Percentiles rank a stretch among this genome's conserved stretches.
These are phyloP conservation scores for Pseudisothecium myosuroides DNA, from an alignment of 225 moss, liverwort and hornwort genomes.

Conservation along the genomic window DNA sequence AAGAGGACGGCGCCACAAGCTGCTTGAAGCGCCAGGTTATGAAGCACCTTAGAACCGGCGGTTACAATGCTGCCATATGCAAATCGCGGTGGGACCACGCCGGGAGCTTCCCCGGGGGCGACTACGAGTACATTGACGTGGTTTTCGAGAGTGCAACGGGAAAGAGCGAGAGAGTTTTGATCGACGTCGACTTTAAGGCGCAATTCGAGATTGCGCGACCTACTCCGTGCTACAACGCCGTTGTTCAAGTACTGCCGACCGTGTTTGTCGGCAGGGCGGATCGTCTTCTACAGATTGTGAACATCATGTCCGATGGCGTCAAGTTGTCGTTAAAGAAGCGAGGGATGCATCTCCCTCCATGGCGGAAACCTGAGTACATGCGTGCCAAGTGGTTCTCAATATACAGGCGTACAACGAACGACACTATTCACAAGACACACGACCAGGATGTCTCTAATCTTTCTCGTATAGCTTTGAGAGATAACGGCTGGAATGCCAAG, in stretches of 20 bases:
- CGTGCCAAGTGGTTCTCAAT: conserved; percentile 72
- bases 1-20: not conserved
- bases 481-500: conserved; percentile 32
- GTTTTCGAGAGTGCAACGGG: conserved; percentile 29
- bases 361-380: conserved; percentile 73
- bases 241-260: conserved; percentile 39
- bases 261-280: conserved; percentile 59
- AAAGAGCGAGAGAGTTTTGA: conserved; percentile 38
- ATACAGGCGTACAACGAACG: conserved; percentile 65
- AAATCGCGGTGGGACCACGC: conserved; percentile 86
- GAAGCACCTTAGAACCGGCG: conserved; percentile 42
- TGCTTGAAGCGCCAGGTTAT: conserved; percentile 43
- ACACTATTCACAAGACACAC: not conserved
- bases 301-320: conserved; percentile 58
- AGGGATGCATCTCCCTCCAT: conserved; percentile 70
- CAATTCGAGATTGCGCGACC: conserved; percentile 86
- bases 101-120: conserved; percentile 73
- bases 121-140: conserved; percentile 80
- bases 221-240: conserved; percentile 30
- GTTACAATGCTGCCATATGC: conserved; percentile 83
- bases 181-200: conserved; percentile 64
- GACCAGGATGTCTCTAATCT: not conserved
- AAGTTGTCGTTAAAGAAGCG: conserved; percentile 73
- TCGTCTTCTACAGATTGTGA: conserved; percentile 63
- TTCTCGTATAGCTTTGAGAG: conserved; percentile 40